A percentile compares a stretch with the other conserved stretches of the same genome.
Evolutionary conservation across 163 green algal species (phyloP).

Genomic region (Scenedesmus sp.): DNA sequence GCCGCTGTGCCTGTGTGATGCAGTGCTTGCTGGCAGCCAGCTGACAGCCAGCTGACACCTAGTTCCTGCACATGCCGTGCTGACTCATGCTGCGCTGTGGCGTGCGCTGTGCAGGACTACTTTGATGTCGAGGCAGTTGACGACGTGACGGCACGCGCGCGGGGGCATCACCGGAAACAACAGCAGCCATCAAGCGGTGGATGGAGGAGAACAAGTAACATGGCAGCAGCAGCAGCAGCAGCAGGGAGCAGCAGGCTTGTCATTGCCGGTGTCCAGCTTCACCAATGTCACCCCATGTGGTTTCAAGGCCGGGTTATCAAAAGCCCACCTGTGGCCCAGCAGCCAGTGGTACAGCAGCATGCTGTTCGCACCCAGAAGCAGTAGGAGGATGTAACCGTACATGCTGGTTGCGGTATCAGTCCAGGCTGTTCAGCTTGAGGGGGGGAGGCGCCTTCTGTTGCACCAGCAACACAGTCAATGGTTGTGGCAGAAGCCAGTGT

Average conservation of each 20-base stretch:
- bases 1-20: neutral
- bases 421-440: no score
- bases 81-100: neutral
- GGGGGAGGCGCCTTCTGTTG: no score
- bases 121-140: constrained; percentile 51
- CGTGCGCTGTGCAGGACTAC: constrained; percentile 40
- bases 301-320: no score
- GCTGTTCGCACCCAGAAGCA: no score
- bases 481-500: no score
- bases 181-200: constrained; percentile 48
- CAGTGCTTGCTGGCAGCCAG: neutral
- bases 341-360: no score
- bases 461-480: no score
- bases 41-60: neutral
- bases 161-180: constrained; percentile 52
- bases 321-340: neutral
- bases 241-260: no score
- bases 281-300: no score
- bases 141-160: neutral
- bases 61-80: neutral
- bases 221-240: neutral
- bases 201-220: constrained; percentile 47
- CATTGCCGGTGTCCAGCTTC: no score
- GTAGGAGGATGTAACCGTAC: no score
- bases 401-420: no score